These are phyloP conservation scores for Didymella pinodella DNA, from an alignment of 2,329 filamentous ascomycete genomes.

Conservation along the genomic window DNA sequence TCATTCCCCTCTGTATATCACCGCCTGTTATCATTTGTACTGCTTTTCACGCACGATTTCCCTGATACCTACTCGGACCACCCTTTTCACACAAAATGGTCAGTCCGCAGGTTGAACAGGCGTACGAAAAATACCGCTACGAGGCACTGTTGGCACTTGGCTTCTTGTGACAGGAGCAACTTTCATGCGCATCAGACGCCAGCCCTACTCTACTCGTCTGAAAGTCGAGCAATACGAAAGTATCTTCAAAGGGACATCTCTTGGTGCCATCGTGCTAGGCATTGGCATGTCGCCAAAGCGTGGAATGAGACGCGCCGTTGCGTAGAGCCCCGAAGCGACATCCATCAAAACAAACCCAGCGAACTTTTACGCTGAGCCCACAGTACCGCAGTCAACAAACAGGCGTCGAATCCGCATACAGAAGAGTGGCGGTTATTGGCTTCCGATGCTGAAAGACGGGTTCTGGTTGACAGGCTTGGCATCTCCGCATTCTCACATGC, in stretches of 20 bases:
- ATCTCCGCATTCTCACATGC: slow-evolving; percentile 33
- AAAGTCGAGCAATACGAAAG: slow-evolving; percentile 51
- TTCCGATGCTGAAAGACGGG: background rate
- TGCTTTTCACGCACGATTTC: background rate
- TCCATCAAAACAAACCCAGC: background rate
- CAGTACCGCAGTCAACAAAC: background rate
- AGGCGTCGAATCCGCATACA: background rate
- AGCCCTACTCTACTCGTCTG: slow-evolving; percentile 45
- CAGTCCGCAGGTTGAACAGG: slow-evolving; percentile 24
- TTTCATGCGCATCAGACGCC: slow-evolving; percentile 45
- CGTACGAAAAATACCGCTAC: slow-evolving; percentile 41
- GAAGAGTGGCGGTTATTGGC: background rate
- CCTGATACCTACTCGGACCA: background rate
- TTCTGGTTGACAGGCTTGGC: slow-evolving; percentile 18
- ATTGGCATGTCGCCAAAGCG: slow-evolving; percentile 37
- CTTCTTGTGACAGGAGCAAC: slow-evolving; percentile 42
- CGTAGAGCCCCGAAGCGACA: slow-evolving; percentile 10
- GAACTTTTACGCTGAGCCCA: background rate
- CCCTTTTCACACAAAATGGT: slow-evolving; percentile 24
- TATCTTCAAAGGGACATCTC: slow-evolving; percentile 48
- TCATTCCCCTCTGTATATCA: slow-evolving; percentile 10
- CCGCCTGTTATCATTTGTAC: background rate
- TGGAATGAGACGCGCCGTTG: slow-evolving; percentile 26
- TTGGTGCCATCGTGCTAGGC: slow-evolving; percentile 38
- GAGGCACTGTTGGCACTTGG: slow-evolving; percentile 38